A percentile compares a stretch with the other conserved stretches of the same genome.
Evolutionary conservation across 2,329 filamentous ascomycete genomes (phyloP).

Genomic region (Monosporascus sp.): DNA sequence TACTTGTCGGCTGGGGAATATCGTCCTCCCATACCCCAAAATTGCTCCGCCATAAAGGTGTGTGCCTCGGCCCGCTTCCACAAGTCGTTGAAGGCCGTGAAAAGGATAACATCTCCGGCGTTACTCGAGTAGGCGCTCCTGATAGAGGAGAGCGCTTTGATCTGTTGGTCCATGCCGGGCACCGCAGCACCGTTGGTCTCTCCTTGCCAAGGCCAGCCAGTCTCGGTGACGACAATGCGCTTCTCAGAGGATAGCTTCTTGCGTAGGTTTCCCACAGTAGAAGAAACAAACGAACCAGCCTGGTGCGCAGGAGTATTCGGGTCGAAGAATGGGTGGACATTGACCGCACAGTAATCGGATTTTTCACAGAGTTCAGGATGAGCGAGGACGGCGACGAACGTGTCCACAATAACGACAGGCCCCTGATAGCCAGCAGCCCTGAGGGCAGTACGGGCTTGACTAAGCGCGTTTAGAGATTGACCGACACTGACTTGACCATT

Average conservation of each 20-base stretch:
- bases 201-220: conserved; percentile 76
- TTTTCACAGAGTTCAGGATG: conserved; percentile 65
- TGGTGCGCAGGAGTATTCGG: conserved; percentile 49
- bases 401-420: conserved; percentile 75
- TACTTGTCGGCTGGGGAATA: conserved; percentile 25
- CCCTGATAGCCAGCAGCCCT: conserved; percentile 62
- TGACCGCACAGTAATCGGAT: conserved; percentile 76
- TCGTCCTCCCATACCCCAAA: conserved; percentile 59
- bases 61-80: conserved; percentile 65
- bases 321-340: conserved; percentile 83
- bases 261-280: conserved; percentile 44
- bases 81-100: conserved; percentile 72
- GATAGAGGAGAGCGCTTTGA: conserved; percentile 60
- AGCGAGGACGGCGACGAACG: conserved; percentile 60
- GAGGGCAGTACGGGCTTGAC: conserved; percentile 52
- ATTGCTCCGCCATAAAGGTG: conserved; percentile 69
- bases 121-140: conserved; percentile 50
- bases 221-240: conserved; percentile 70
- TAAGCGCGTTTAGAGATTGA: conserved; percentile 54
- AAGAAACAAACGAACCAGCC: conserved; percentile 62
- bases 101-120: conserved; percentile 57
- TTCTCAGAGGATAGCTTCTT: conserved; percentile 42
- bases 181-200: conserved; percentile 61
- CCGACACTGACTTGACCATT: conserved; percentile 47
- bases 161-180: conserved; percentile 62